Percentiles rank a stretch among this genome's conserved stretches.
phyloP scores from a whole-genome alignment of 2,329 filamentous ascomycete species.

The Talaromyces sp. region DNA sequence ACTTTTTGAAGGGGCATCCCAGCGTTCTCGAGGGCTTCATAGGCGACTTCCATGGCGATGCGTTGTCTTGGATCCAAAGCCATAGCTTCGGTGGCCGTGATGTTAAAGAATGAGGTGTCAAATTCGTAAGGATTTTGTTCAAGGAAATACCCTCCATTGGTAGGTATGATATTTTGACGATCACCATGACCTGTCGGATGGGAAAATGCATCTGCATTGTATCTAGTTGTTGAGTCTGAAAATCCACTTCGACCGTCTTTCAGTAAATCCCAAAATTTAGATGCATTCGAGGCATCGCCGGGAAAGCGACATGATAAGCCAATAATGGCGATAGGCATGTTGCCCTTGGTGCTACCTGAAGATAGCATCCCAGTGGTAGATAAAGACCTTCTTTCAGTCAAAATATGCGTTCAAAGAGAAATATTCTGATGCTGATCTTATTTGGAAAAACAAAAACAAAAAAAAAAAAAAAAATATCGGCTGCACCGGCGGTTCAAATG shows the following conservation, averaged over 20 bases:
- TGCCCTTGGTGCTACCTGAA: no score
- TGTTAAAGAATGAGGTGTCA: constrained; percentile 6
- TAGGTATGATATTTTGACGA: neutral
- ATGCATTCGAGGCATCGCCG: no score
- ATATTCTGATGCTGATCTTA: no score
- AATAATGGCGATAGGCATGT: neutral
- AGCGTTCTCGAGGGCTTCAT: constrained; percentile 1
- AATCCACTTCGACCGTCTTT: no score
- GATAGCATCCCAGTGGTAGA: no score
- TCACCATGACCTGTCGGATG: neutral
- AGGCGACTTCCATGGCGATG: constrained; percentile 1
- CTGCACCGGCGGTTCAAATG: no score
- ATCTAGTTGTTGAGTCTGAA: neutral
- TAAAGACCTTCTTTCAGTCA: no score
- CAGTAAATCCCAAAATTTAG: no score
- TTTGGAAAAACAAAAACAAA: no score
- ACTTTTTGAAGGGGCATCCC: constrained; percentile 1
- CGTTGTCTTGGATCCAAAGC: constrained; percentile 7
- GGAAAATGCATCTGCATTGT: constrained; percentile 3
- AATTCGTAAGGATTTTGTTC: neutral
- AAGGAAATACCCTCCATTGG: neutral
- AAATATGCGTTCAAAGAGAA: no score
- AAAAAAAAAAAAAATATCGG: no score
- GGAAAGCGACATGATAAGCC: no score
- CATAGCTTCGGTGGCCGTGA: neutral